These are phyloP conservation scores for Diaporthe citriasiana DNA, from an alignment of 2,329 filamentous ascomycete genomes.

Conservation along the genomic window DNA sequence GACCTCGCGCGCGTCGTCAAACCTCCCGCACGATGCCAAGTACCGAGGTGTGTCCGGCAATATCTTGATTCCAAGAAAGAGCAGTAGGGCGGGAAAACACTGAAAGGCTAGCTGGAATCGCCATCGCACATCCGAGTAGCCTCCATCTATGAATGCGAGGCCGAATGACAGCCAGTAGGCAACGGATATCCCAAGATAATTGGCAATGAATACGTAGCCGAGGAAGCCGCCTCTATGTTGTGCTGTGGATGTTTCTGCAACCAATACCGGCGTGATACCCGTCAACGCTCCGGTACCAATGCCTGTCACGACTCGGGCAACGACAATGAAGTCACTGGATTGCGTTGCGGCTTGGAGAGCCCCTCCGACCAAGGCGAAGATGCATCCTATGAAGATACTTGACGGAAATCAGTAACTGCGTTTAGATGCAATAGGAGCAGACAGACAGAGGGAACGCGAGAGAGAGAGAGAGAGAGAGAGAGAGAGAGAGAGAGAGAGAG, in stretches of 20 bases:
- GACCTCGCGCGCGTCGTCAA: conserved; percentile 52
- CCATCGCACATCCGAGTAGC: conserved; percentile 53
- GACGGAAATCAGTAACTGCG: neutral
- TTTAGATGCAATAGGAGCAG: too few species aligned
- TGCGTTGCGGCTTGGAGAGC: conserved; percentile 61
- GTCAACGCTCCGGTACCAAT: conserved; percentile 66
- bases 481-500: neutral
- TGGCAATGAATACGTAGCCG: conserved; percentile 66
- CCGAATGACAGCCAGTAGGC: conserved; percentile 58
- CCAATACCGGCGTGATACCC: conserved; percentile 63
- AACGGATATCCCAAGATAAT: conserved; percentile 64
- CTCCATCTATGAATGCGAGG: conserved; percentile 48
- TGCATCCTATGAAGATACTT: conserved; percentile 1
- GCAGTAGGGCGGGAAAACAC: conserved; percentile 57
- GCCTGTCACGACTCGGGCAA: conserved; percentile 64
- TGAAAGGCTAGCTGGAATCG: conserved; percentile 57
- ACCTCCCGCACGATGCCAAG: conserved; percentile 46
- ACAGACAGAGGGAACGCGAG: too few species aligned
- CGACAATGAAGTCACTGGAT: conserved; percentile 62
- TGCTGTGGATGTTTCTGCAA: conserved; percentile 63
- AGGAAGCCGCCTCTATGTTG: conserved; percentile 61
- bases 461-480: neutral
- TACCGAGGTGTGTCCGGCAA: conserved; percentile 62
- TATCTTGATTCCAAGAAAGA: conserved; percentile 55
- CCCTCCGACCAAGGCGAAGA: conserved; percentile 57